Evolutionary conservation across 2,329 filamentous ascomycete genomes (phyloP), one percentile per base, ranked within the genome.

Genomic region (Colletotrichum somersetense): DNA sequence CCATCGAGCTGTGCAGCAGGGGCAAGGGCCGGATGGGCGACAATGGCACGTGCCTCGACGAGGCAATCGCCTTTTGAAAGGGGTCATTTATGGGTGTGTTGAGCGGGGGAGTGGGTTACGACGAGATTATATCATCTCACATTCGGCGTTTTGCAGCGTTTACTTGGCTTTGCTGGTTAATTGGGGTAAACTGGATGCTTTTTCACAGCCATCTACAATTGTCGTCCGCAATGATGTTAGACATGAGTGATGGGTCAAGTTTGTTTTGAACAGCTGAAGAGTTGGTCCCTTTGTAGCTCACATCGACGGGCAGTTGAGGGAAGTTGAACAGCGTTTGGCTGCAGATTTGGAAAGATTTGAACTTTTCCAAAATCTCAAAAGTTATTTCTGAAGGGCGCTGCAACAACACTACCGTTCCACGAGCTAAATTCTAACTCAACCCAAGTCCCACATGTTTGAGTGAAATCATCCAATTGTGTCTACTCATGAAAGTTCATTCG

Each of bases 1-100:
- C 77, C 0, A 77, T 83, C 10, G 81, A 82, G 65, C 81, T 79
- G 69, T 77, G 77, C 61, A 57, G 77, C 62, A 67, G 44, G 35
- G 44, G 44, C 55, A 78, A 74, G 64, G 63, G 61, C 40, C 74
- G 74, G 44, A 57, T 67, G 18, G 66, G 70, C 18, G 73, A 74
- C 20, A 66, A 66, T 44, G 73, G 70, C 30, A 30, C 58, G 46
- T 72, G 53, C 42, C 30, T 74, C 26, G 71, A 72, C 20, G 75
- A 78, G 71, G 73, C 74, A 52, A 74, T 78, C 68, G 77, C 77
- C 3, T 64, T 64, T 23, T 64, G 23, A 53, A 7, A 12, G 46
- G 20, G 40, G 3, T 5, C 1, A 5, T 2, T 20, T 35, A 30
- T 2, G 20, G 20, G 16, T 30, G 23, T 30, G 42, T 2, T 14